phyloP scores from a whole-genome alignment of 2,329 filamentous ascomycete species.

The Cladosporium oxysporum region DNA sequence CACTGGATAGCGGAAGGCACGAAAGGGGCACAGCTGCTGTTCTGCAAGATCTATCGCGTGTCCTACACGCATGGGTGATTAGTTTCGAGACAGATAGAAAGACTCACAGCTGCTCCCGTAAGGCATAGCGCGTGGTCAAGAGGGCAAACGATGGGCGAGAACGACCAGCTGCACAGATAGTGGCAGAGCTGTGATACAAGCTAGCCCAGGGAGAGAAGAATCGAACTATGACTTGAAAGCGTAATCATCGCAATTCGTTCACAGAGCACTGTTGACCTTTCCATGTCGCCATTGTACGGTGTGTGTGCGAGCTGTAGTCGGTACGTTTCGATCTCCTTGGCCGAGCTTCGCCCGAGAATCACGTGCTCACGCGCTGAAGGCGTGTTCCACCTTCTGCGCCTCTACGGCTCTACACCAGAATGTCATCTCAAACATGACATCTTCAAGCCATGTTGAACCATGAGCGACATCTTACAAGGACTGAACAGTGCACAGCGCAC shows the following conservation, averaged over 20 bases:
- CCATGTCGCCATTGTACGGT: neutral
- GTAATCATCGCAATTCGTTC: neutral
- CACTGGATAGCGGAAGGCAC: neutral
- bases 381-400: neutral
- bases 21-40: neutral
- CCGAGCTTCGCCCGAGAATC: neutral
- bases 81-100: neutral
- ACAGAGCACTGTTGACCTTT: neutral
- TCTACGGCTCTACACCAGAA: neutral
- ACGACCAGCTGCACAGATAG: neutral
- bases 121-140: neutral
- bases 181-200: neutral
- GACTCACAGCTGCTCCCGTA: neutral
- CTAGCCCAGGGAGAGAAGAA: neutral
- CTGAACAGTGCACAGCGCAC: constrained; percentile 65
- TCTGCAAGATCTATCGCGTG: neutral
- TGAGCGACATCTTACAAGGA: constrained; percentile 59
- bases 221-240: neutral
- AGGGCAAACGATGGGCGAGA: neutral
- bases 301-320: neutral
- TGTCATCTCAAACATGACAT: neutral
- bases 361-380: neutral
- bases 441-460: constrained; percentile 29
- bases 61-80: too few species aligned
- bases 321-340: too few species aligned